These are phyloP conservation scores for Clonostachys sp. DNA, from an alignment of 2,329 filamentous ascomycete species.

Conservation along the genomic window DNA sequence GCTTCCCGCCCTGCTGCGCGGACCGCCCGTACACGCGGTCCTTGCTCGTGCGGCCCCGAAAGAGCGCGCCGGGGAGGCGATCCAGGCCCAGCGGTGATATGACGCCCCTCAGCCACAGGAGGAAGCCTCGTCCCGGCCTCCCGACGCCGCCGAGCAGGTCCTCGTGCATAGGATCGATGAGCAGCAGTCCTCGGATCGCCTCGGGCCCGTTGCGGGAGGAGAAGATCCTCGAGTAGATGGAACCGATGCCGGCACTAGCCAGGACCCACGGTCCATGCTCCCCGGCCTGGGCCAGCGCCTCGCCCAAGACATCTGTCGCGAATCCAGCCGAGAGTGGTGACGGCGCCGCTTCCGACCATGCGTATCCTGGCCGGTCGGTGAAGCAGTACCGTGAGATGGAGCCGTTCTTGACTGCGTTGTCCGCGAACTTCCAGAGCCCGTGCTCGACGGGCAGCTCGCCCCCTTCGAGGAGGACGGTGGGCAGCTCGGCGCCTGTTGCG, in stretches of 20 bases:
- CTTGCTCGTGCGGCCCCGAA: conserved; percentile 72
- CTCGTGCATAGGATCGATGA: conserved; percentile 88
- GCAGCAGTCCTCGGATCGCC: conserved; percentile 66
- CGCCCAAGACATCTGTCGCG: conserved; percentile 82
- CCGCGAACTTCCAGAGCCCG: conserved; percentile 75
- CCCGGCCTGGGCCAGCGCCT: conserved; percentile 74
- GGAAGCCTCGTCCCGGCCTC: conserved; percentile 67
- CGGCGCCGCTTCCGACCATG: conserved; percentile 84
- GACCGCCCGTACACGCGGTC: conserved; percentile 82
- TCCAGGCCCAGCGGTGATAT: conserved; percentile 85
- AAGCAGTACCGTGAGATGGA: conserved; percentile 90
- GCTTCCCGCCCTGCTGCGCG: conserved; percentile 75
- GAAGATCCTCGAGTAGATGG: conserved; percentile 88
- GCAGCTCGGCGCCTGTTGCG: conserved; percentile 45
- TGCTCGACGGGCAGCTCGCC: conserved; percentile 77
- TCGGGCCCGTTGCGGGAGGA: conserved; percentile 73
- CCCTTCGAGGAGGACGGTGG: conserved; percentile 82
- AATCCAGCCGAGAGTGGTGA: conserved; percentile 92
- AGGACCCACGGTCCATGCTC: conserved; percentile 89
- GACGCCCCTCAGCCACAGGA: conserved; percentile 81
- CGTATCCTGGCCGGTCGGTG: conserved; percentile 86
- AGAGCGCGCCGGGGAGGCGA: conserved; percentile 72
- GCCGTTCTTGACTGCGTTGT: conserved; percentile 70
- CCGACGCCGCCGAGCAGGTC: conserved; percentile 70
- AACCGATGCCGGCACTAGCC: conserved; percentile 80